phyloP scores from a whole-genome alignment of 352 stramenopile species.

The Globisporangium cederbergense region DNA sequence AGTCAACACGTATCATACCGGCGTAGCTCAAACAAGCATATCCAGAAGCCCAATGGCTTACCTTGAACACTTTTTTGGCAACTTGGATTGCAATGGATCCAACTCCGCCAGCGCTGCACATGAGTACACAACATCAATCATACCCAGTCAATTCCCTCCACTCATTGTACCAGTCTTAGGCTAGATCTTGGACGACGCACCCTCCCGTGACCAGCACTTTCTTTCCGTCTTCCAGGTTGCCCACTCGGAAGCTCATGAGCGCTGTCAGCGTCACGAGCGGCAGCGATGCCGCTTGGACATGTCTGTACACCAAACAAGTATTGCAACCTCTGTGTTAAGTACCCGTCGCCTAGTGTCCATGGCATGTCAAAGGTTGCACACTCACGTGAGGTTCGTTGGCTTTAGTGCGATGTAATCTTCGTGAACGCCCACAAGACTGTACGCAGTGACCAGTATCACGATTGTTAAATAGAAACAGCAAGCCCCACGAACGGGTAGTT shows the following conservation, averaged over 20 bases:
- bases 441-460: background rate
- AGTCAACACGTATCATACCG: background rate
- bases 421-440: conserved; percentile 46
- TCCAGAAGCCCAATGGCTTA: background rate
- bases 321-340: background rate
- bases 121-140: background rate
- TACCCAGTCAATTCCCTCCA: background rate
- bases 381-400: conserved; percentile 54
- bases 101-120: conserved; percentile 51
- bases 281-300: conserved; percentile 66
- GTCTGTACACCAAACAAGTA: conserved; percentile 20
- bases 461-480: background rate
- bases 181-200: conserved; percentile 16
- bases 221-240: conserved; percentile 50
- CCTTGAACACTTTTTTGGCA: conserved; percentile 75
- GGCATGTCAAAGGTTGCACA: too few species aligned
- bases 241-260: conserved; percentile 46
- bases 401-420: conserved; percentile 70
- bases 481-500: too few species aligned
- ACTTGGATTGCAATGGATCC: conserved; percentile 74
- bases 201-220: conserved; percentile 74
- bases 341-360: background rate
- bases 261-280: conserved; percentile 54
- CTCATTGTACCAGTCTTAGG: too few species aligned
- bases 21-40: background rate